Percentiles rank a stretch among this genome's conserved stretches.
Evolutionary conservation across 2,329 filamentous ascomycete species (phyloP).

Genomic region (Penicillium sp.): DNA sequence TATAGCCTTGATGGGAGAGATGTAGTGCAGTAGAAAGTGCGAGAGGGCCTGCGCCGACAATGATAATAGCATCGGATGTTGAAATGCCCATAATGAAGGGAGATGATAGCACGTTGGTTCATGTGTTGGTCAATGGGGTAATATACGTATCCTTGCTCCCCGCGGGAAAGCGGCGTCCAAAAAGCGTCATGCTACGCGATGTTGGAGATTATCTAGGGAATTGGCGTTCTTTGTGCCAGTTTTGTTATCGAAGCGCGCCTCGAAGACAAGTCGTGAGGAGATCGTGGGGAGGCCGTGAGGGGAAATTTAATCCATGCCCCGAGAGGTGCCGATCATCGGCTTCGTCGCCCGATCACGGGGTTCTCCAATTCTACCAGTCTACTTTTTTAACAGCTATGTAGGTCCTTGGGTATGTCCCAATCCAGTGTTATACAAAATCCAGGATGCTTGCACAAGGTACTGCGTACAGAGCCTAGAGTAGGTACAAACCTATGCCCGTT

Average conservation of each 20-base stretch:
- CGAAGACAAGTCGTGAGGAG: background rate
- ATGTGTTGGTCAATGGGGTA: conserved; percentile 2
- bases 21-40: conserved; percentile 10
- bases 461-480: no score
- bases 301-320: background rate
- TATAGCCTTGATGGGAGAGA: conserved; percentile 8
- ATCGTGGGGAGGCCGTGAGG: background rate
- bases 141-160: conserved; percentile 11
- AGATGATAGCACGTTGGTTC: background rate
- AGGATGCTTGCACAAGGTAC: no score
- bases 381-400: background rate
- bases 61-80: conserved; percentile 4
- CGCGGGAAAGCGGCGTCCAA: conserved; percentile 7
- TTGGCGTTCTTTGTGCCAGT: background rate
- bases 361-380: background rate
- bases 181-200: conserved; percentile 12
- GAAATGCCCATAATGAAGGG: conserved; percentile 19
- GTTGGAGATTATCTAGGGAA: conserved; percentile 1
- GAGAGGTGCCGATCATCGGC: background rate
- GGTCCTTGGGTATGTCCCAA: no score
- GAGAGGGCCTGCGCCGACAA: conserved; percentile 12
- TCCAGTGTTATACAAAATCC: no score
- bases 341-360: background rate
- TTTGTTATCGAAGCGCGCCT: background rate
- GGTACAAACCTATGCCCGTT: no score